phyloP scores from a whole-genome alignment of 2,329 filamentous ascomycete genomes.

The Penicillium sp. region DNA sequence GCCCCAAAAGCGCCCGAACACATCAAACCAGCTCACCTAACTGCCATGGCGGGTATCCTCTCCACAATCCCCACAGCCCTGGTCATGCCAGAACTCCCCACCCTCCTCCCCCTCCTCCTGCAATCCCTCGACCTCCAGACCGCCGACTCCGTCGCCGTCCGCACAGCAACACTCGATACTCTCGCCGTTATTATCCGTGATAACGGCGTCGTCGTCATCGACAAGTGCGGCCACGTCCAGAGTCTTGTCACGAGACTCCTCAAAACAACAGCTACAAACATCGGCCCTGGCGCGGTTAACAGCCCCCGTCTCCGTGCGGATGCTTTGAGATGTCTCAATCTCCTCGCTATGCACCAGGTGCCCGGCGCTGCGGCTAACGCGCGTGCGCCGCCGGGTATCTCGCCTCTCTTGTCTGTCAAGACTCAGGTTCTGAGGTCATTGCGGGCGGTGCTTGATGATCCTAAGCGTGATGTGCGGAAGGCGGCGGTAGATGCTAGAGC shows the following conservation, averaged over 20 bases:
- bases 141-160: slow-evolving; percentile 52
- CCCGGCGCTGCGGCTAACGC: slow-evolving; percentile 24
- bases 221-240: slow-evolving; percentile 56
- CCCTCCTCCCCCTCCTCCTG: slow-evolving; percentile 60
- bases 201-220: slow-evolving; percentile 52
- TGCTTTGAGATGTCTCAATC: slow-evolving; percentile 40
- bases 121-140: slow-evolving; percentile 60
- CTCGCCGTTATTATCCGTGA: slow-evolving; percentile 59
- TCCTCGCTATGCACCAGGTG: slow-evolving; percentile 36
- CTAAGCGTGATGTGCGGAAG: slow-evolving; percentile 61
- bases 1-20: slow-evolving; percentile 25
- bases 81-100: slow-evolving; percentile 58
- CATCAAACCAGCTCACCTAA: slow-evolving; percentile 61
- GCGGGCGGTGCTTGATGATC: slow-evolving; percentile 59
- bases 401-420: slow-evolving; percentile 57
- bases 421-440: slow-evolving; percentile 58
- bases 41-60: slow-evolving; percentile 63
- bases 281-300: slow-evolving; percentile 20
- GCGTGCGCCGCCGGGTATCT: slow-evolving; percentile 32
- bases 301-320: slow-evolving; percentile 35
- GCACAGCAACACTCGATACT: slow-evolving; percentile 60
- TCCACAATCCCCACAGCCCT: slow-evolving; percentile 60
- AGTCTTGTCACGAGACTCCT: slow-evolving; percentile 59
- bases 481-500: slow-evolving; percentile 62
- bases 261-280: slow-evolving; percentile 40